Conservation (phyloP, 805 yeast species). For the Pichia manshurica region DNA sequence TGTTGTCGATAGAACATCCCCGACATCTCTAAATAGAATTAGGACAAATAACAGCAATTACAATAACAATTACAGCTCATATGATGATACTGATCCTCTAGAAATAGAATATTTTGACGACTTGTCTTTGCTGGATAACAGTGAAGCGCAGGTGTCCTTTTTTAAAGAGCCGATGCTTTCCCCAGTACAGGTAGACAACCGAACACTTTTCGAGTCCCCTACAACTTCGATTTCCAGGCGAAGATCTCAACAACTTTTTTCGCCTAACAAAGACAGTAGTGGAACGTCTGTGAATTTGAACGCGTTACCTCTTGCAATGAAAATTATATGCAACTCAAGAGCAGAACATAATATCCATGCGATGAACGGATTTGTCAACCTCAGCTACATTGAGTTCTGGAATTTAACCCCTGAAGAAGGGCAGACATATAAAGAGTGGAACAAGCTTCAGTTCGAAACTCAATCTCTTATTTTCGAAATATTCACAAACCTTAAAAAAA, state of each 20-base stretch:
- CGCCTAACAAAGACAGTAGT: not conserved
- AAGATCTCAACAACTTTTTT: not conserved
- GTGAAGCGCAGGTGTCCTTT: slow-evolving; percentile 1
- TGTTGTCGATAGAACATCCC: not conserved
- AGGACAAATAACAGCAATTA: no score
- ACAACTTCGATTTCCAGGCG: not conserved
- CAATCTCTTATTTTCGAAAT: slow-evolving; percentile 30
- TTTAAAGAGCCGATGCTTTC: slow-evolving; percentile 13
- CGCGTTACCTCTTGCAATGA: slow-evolving; percentile 20
- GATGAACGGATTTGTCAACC: slow-evolving; percentile 21
- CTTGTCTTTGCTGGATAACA: not conserved
- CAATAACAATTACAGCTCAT: not conserved
- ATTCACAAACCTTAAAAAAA: slow-evolving; percentile 22
- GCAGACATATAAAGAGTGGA: slow-evolving; percentile 21
- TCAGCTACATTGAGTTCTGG: slow-evolving; percentile 28
- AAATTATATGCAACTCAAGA: slow-evolving; percentile 25
- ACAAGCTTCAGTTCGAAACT: slow-evolving; percentile 23
- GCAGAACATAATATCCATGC: slow-evolving; percentile 21
- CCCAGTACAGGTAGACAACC: slow-evolving; percentile 2
- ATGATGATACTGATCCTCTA: not conserved
- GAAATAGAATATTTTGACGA: not conserved
- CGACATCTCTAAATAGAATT: no score
- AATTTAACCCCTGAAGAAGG: slow-evolving; percentile 23
- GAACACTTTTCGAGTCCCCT: not conserved
- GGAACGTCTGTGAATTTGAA: not conserved